A percentile compares a stretch with the other conserved stretches of the same genome.
Evolutionary conservation across 1,284 basidiomycete species (phyloP).

Genomic region (Phellopilus nigrolimitatus): DNA sequence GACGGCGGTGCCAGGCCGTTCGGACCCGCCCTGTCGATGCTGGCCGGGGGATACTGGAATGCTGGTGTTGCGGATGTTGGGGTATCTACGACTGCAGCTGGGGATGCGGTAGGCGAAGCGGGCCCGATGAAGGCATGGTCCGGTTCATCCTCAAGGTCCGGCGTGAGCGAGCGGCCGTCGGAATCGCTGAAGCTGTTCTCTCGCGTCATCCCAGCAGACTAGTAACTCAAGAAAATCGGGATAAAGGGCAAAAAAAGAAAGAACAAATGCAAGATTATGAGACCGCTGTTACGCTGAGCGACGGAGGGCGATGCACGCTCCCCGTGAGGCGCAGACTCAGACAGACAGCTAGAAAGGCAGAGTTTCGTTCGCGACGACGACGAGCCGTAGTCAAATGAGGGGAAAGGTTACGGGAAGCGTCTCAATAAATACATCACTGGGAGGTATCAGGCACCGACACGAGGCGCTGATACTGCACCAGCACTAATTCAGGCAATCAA

Average conservation of each 20-base stretch:
- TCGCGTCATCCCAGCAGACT: constrained; percentile 1
- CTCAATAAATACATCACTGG: no score
- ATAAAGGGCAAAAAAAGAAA: neutral
- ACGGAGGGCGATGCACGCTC: no score
- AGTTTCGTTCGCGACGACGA: no score
- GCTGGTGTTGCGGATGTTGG: neutral
- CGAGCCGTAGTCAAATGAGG: no score
- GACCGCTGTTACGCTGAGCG: neutral
- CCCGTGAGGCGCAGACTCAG: no score
- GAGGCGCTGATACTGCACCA: no score
- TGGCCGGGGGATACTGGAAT: neutral
- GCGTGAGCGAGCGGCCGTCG: constrained; percentile 53
- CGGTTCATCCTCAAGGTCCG: constrained; percentile 43
- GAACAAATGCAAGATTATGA: neutral
- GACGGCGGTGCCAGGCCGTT: neutral
- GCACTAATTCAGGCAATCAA: no score
- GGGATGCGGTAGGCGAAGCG: neutral
- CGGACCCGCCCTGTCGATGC: no score
- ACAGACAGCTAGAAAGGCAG: no score
- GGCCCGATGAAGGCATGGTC: constrained; percentile 28
- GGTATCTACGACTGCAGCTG: neutral
- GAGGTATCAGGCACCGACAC: no score
- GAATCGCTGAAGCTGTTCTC: constrained; percentile 59
- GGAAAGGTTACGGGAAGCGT: no score
- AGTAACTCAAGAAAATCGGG: neutral